Evolutionary conservation across 345 rosid species (phyloP), one percentile per base, ranked within the genome.

Genomic region (Linum trigynum): DNA sequence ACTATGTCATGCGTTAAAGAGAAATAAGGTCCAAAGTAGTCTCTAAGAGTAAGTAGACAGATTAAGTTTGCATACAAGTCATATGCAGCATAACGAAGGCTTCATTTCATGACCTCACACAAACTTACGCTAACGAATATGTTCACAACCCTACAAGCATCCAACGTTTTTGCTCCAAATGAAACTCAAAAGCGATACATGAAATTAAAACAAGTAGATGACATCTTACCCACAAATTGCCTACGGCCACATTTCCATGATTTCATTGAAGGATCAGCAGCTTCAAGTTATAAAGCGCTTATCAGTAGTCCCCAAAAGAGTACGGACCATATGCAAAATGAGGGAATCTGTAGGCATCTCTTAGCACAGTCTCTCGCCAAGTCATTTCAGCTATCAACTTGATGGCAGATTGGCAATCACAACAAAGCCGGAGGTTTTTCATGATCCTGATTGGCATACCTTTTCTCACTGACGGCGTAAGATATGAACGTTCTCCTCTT

Each of bases 281-380:
- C 45, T 41, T 41, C 45, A 41, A 41, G 45, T 41, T 41, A 41
- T 8, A 41, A 23, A n/a, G n/a, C 42, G 45, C 53, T 85, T 77
- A 88, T 91, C 94, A 91, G 70, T 82, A 91, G 70, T 88, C 94
- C 73, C 64, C 69, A 76, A 96, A 88, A 55, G 96, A 82, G 76
- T 91, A 91, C 53, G 70, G 66, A 32, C 91, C 97, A 42, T 82
- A 82, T 71, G 78, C 81, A 53, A 91, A 85, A 76, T 81, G 91
- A 78, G 88, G 94, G 60, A 91, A 91, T 68, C 91, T 82, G 72
- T 88, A 81, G 45, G 88, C 86, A 84, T 91, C 96, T 75, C 94
- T 81, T 67, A 91, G 65, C 69, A 88, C 79, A 55, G 88, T 91
- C 73, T 85, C 89, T 75, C 91, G 81, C 12, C 79, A 74, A 0